Base-by-base conservation (phyloP, 2,329 filamentous ascomycete species). In the Trichoderma atroviride region DNA sequence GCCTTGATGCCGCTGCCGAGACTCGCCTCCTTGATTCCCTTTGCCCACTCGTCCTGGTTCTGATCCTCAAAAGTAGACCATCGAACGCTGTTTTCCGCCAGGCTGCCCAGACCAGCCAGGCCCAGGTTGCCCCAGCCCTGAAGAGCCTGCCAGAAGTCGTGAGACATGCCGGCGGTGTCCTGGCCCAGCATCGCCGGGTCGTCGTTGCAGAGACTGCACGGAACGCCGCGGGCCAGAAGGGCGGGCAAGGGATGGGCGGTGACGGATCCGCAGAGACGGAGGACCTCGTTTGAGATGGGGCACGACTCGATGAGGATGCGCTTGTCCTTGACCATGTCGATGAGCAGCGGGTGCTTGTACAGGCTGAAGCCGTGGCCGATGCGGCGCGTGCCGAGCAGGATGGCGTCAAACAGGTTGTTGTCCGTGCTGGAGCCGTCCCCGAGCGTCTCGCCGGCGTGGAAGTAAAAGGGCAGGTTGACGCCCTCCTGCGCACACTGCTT, bases 81-180 rank as follows among this genome's bases (percentile, higher is more conserved):
- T 52, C 92, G 87, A 56, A 98, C 89, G 73, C 93, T 96, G 77
- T 97, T 98, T 84, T 98, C 94, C 0, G 94, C 95, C 74, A 99
- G 84, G 69, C 90, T 92, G 0, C 92, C 95, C 64, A 98, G 81
- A 0, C 94, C 95, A 13, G 92, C 93, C 2, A 98, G 84, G 0
- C 94, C 96, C 16, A 97, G 86, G 76, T 96, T 97, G 70, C 97
- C 91, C 88, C 94, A 96, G 0, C 92, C 94, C 79, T 97, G 94
- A 24, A 97, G 82, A 1, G 92, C 91, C 79, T 97, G 93, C 93
- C 93, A 97, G 80, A 97, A 97, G 80, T 97, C 94, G 79, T 97
- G 92, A 1, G 92, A 95, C 86, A 96, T 90, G 47, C 93, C 93
- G 31, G 89, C 91, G 7, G 86, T 88, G 69, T 92, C 92, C 75